phyloP scores from a whole-genome alignment of 2,329 filamentous ascomycete genomes.

The Rhynchosporium agropyri region DNA sequence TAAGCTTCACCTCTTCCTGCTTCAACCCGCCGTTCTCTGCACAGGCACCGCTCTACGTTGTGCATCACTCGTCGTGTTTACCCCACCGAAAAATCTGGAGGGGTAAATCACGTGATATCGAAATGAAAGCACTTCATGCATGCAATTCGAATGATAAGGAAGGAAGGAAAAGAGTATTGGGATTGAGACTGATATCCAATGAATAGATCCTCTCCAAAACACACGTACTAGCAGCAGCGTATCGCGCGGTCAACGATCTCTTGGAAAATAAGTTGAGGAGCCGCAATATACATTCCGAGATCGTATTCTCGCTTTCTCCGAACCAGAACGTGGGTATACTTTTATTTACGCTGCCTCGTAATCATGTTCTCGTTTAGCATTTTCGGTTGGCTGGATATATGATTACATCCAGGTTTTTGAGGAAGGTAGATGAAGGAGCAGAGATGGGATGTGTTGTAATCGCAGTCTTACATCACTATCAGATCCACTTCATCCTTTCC shows the following conservation, averaged over 20 bases:
- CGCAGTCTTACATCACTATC: background rate
- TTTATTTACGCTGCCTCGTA: too few relatives aligned
- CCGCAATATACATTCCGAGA: slow-evolving; percentile 58
- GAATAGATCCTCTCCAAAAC: slow-evolving; percentile 51
- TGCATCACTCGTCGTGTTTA: background rate
- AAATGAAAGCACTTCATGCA: background rate
- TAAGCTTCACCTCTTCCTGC: slow-evolving; percentile 46
- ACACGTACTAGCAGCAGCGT: slow-evolving; percentile 53
- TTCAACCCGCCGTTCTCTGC: background rate
- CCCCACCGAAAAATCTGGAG: slow-evolving; percentile 5
- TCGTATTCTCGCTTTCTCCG: slow-evolving; percentile 56
- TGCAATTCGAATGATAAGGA: background rate
- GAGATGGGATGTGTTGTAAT: too few relatives aligned
- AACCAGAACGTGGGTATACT: slow-evolving; percentile 54
- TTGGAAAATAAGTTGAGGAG: slow-evolving; percentile 48
- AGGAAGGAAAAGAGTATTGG: background rate
- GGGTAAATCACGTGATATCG: slow-evolving; percentile 6
- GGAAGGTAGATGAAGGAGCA: too few relatives aligned
- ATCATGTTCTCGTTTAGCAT: too few relatives aligned
- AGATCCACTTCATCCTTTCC: slow-evolving; percentile 9
- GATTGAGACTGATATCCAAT: background rate
- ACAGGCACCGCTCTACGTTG: background rate
- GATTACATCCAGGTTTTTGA: too few relatives aligned
- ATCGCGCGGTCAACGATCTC: slow-evolving; percentile 53
- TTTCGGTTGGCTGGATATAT: too few relatives aligned